Evolutionary conservation across 805 yeast species (phyloP), one percentile per base, ranked within the genome.

Genomic region (Kodamaea neixiangensis): DNA sequence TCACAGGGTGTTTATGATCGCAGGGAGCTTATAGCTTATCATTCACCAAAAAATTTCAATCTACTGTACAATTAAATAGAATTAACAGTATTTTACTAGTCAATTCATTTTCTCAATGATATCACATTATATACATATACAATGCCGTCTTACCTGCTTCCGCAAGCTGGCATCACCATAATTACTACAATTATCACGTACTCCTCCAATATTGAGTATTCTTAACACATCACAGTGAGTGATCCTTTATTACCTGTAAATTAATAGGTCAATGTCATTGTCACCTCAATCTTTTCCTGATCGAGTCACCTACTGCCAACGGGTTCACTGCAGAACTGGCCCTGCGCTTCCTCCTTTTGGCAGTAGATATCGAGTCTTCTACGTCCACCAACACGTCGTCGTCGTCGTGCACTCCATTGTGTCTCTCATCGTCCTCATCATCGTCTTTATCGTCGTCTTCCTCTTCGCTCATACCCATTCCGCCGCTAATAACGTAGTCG

Each of bases 321-420:
- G 78, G 78, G 50, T 74, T 74, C 19, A 74, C 73, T 5, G 75
- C 77, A 10, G 76, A 70, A 48, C 75, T 69, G 9, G 78, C 72
- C 48, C 79, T 62, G 47, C 79, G 59, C 55, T 65, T 67, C 47
- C 67, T 60, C 39, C 63, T 64, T 49, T 62, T 66, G 48, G 62
- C 51, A 47, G 61, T 56, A 56, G 22, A 64, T 20, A 67, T 53
- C 10, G 67, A 49, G 46, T 69, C 76, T 41, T 71, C 76, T 20
- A 65, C 76, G 46, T 70, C 75, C 22, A 70, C 64, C 49, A 70
- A 60, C 9, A 70, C 75, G 15, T 67, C 71, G 29, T 66, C 68
- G 25, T 57, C 58, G 22, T 55, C 58, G 3, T 66, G 69, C 13
- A 37, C 41, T 37, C 41, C 21, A 7, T 34, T 34, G 18, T 15